phyloP scores from a whole-genome alignment of 768 basidiomycete species.

The Lactarius evosmus region DNA sequence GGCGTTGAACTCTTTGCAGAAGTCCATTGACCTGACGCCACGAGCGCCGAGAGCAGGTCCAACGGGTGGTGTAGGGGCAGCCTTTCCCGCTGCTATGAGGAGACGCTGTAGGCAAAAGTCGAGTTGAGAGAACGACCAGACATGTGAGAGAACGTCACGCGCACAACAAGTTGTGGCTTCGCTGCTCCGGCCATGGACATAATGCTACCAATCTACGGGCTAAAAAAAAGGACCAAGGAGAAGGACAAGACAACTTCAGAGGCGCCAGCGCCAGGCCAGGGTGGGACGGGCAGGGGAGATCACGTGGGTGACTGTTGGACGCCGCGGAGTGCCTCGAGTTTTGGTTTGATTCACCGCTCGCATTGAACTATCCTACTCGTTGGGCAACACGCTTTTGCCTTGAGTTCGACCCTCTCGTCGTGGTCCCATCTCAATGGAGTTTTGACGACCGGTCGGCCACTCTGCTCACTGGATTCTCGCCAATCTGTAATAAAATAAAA shows the following conservation, averaged over 20 bases:
- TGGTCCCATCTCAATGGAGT: constrained; percentile 5
- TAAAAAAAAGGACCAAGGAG: no score
- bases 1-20: constrained; percentile 99
- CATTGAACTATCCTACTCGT: constrained; percentile 22
- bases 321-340: constrained; percentile 23
- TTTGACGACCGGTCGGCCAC: constrained; percentile 8
- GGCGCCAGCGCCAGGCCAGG: not conserved
- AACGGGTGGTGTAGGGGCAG: constrained; percentile 92
- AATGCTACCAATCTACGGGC: constrained; percentile 14
- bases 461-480: not conserved
- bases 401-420: constrained; percentile 14
- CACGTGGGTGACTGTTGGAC: constrained; percentile 1
- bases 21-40: constrained; percentile 99
- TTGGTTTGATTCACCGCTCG: constrained; percentile 17
- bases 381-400: constrained; percentile 22
- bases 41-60: constrained; percentile 97
- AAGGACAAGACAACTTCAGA: not conserved
- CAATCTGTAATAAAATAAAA: not conserved
- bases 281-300: not conserved
- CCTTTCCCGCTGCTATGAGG: constrained; percentile 89
- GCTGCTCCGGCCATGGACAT: constrained; percentile 72
- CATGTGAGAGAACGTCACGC: constrained; percentile 33
- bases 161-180: constrained; percentile 73
- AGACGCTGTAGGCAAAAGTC: constrained; percentile 54
- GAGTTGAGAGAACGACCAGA: constrained; percentile 2